These are phyloP conservation scores for Pseudogymnoascus pannorum DNA, from an alignment of 2,329 filamentous ascomycete genomes.

Conservation along the genomic window DNA sequence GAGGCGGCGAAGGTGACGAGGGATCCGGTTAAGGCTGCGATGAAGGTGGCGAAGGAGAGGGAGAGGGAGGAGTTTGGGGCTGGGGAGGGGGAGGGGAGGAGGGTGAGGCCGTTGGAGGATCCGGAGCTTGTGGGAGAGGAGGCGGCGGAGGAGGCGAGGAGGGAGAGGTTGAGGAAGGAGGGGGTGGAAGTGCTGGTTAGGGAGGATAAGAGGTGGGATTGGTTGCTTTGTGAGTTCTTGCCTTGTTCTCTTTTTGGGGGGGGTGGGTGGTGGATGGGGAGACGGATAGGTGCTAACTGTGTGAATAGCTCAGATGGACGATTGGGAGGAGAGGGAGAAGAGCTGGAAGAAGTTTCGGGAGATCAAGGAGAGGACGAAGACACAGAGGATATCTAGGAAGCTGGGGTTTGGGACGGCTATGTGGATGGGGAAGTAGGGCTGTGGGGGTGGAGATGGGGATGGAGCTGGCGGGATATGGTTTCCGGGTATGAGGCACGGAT, in stretches of 20 bases:
- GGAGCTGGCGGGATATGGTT: background rate
- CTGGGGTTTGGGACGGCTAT: constrained; percentile 16
- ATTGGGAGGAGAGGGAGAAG: constrained; percentile 34
- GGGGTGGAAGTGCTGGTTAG: constrained; percentile 42
- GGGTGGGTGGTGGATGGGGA: background rate
- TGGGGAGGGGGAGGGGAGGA: constrained; percentile 14
- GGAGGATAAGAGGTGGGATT: constrained; percentile 55
- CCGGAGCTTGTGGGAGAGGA: constrained; percentile 60
- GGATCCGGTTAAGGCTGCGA: background rate
- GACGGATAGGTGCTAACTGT: background rate
- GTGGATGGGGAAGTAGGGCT: background rate
- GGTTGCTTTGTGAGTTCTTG: constrained; percentile 46
- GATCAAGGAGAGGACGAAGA: constrained; percentile 22
- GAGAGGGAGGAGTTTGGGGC: no score
- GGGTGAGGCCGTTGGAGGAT: constrained; percentile 49
- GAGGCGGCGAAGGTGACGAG: constrained; percentile 14
- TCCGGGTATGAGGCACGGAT: background rate
- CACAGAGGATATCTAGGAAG: constrained; percentile 19
- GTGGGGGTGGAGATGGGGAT: background rate
- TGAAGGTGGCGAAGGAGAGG: no score
- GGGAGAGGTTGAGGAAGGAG: constrained; percentile 51
- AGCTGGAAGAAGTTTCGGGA: constrained; percentile 30
- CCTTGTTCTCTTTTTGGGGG: no score
- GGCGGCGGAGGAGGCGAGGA: constrained; percentile 50
- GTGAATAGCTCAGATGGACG: constrained; percentile 33